Evolutionary conservation across 2,329 filamentous ascomycete genomes (phyloP), one percentile per base, ranked within the genome.

Genomic region (Ciborinia camelliae): DNA sequence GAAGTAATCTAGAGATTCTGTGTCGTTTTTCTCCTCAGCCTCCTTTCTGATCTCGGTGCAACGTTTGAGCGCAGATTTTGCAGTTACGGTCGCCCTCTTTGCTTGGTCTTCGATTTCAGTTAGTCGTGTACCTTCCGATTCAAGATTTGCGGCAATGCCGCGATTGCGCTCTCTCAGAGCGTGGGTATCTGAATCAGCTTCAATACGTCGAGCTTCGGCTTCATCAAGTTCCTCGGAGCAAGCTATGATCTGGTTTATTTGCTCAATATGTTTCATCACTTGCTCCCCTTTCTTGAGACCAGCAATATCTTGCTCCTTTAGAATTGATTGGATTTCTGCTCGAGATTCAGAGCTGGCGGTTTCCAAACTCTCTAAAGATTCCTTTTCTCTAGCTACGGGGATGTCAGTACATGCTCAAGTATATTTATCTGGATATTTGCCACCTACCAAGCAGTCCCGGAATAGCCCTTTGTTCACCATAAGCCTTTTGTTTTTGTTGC

Each of bases 161-260:
- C 76, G 71, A 70, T 92, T 91, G 65, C 87, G 87, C 20, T 80
- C 79, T 71, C 85, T 84, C n/a, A 97, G 80, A 7, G 84, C 84
- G 52, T 86, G 81, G 3, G 90, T 76, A 72, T 99, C 95, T 0
- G 92, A 97, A n/a, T 81, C 76, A 1, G 92, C 93, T 79, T 99
- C 95, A 37, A 96, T 84, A 0, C 84, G 79, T 67, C 86, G 82
- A 52, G 97, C 81, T 69, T 90, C 84, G 2, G 85, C 86, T 71
- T 93, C 87, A 20, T 93, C 76, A 14, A 91, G 78, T 18, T 84
- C 82, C 53, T 88, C 81, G 61, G 90, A 86, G 7, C 86, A 81
- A 57, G 80, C 76, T 18, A 85, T 84, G 52, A 96, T 82, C 26
- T 77, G 73, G n/a, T 83, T 81, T 9, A 96, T 82, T 5, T 84